These are phyloP conservation scores for Rhinocladiella similis DNA, from an alignment of 2,329 filamentous ascomycete species.

Conservation along the genomic window DNA sequence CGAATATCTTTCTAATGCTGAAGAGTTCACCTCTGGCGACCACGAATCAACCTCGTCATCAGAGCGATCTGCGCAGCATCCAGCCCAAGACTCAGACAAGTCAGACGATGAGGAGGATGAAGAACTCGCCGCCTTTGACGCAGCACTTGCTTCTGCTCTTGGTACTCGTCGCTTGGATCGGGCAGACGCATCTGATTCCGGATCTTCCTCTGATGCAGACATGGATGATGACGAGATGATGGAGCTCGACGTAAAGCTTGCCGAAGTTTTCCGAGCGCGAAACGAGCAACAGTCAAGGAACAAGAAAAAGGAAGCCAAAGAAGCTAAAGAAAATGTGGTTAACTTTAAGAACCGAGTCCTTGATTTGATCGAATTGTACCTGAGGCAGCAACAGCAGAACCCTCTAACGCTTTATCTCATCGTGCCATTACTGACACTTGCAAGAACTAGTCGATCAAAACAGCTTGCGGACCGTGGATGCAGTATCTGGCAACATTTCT, in stretches of 20 bases:
- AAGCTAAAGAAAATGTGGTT: constrained; percentile 83
- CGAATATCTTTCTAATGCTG: constrained; percentile 22
- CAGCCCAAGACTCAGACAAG: constrained; percentile 38
- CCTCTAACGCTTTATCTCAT: constrained; percentile 68
- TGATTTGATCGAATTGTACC: constrained; percentile 81
- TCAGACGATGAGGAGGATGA: constrained; percentile 43
- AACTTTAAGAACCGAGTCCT: constrained; percentile 95
- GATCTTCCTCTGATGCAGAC: constrained; percentile 63
- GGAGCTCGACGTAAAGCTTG: constrained; percentile 77
- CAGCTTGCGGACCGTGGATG: constrained; percentile 72
- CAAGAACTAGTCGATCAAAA: constrained; percentile 74
- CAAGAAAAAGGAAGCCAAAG: constrained; percentile 81
- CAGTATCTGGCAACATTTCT: constrained; percentile 71
- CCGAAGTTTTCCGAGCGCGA: constrained; percentile 79
- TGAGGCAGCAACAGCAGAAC: constrained; percentile 73
- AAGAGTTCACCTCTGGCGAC: constrained; percentile 27
- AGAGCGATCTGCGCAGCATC: constrained; percentile 47
- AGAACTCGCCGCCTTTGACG: constrained; percentile 65
- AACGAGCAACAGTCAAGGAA: constrained; percentile 57
- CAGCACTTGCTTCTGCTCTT: constrained; percentile 74
- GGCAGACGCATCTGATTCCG: constrained; percentile 55
- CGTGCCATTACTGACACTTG: constrained; percentile 72
- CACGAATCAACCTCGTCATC: constrained; percentile 43
- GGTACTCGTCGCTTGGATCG: constrained; percentile 65
- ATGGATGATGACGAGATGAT: constrained; percentile 98